Evolutionary conservation across 495 filamentous ascomycete species (phyloP).

Genomic region (Podospora australis): DNA sequence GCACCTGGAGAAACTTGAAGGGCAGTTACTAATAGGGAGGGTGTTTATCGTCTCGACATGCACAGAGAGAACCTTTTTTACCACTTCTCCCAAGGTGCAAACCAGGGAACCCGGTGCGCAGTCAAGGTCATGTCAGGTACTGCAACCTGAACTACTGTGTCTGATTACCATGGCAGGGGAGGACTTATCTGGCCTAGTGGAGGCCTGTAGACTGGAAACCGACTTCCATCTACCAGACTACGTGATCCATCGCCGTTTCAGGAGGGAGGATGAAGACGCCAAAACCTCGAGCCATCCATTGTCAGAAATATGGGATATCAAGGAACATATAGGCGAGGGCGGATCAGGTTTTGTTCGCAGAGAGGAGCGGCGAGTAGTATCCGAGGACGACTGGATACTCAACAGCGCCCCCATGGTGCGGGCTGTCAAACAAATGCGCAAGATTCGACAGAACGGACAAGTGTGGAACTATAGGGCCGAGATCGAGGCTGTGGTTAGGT

Average conservation of each 20-base stretch:
- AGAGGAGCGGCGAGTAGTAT: background rate
- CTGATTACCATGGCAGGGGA: background rate
- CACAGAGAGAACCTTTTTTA: too few relatives aligned
- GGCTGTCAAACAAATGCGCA: slow-evolving; percentile 9
- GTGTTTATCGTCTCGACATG: too few relatives aligned
- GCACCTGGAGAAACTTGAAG: too few relatives aligned
- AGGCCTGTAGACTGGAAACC: background rate
- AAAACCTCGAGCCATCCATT: too few relatives aligned
- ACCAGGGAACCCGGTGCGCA: too few relatives aligned
- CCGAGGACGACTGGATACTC: too few relatives aligned
- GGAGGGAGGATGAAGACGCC: too few relatives aligned
- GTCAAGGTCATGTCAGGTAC: too few relatives aligned
- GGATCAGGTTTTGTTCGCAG: background rate
- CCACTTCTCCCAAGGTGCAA: too few relatives aligned
- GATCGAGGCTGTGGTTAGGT: slow-evolving; percentile 12
- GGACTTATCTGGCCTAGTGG: background rate
- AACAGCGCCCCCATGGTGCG: background rate
- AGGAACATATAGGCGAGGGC: background rate
- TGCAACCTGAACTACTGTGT: background rate
- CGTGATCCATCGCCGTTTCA: background rate
- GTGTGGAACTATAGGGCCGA: slow-evolving; percentile 3
- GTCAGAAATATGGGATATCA: background rate
- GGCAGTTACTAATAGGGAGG: too few relatives aligned
- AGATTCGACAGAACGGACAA: background rate
- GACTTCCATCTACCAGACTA: background rate